Evolutionary conservation across 768 basidiomycete genomes (phyloP).

Genomic region (Mrakia frigida): DNA sequence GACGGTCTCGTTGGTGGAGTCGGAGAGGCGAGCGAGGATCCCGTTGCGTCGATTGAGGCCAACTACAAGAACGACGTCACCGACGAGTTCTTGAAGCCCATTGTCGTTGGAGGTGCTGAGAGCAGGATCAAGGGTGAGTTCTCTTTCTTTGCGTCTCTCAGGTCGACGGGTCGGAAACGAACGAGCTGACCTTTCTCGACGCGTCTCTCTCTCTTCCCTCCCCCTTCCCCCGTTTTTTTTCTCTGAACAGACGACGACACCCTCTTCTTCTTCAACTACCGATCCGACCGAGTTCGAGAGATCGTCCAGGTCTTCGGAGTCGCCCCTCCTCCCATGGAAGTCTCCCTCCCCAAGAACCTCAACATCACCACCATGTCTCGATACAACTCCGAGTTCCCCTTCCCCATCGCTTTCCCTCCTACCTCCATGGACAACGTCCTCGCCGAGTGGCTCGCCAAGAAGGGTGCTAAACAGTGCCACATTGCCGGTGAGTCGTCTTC

Average conservation of each 20-base stretch:
- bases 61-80: conserved; percentile 80
- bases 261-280: conserved; percentile 94
- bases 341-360: conserved; percentile 71
- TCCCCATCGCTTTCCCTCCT: conserved; percentile 87
- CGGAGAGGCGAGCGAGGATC: conserved; percentile 47
- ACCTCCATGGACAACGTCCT: conserved; percentile 90
- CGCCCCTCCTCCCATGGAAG: conserved; percentile 76
- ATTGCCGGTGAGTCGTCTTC: conserved; percentile 59
- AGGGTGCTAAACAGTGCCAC: conserved; percentile 78
- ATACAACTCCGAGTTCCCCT: conserved; percentile 87
- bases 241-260: conserved; percentile 71
- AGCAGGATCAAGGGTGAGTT: conserved; percentile 71
- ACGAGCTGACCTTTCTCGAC: background rate
- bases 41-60: conserved; percentile 60
- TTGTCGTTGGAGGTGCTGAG: conserved; percentile 73
- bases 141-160: no score
- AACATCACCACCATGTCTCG: conserved; percentile 88
- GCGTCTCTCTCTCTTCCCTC: background rate
- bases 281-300: conserved; percentile 93
- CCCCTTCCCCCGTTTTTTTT: background rate
- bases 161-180: no score
- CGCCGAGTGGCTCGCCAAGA: conserved; percentile 78
- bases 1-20: conserved; percentile 73
- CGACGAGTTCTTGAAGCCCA: conserved; percentile 93
- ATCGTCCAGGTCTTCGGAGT: conserved; percentile 74